Evolutionary conservation across 306 rosid genomes (phyloP).

Genomic region (Pueraria montana): DNA sequence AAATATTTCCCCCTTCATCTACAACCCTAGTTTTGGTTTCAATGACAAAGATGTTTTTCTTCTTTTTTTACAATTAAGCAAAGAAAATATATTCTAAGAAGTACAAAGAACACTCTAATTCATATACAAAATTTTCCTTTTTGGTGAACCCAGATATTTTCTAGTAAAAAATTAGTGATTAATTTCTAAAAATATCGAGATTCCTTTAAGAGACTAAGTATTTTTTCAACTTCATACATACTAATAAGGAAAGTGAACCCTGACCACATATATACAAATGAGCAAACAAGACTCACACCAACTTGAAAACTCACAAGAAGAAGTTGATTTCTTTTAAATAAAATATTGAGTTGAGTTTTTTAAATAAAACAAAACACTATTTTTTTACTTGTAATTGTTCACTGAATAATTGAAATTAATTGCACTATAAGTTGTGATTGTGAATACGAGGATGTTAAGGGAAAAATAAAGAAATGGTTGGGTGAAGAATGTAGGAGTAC

Average conservation of each 20-base stretch:
- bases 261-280: too few species aligned
- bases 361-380: too few species aligned
- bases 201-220: too few species aligned
- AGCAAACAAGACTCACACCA: not conserved
- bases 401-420: not conserved
- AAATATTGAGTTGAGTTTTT: not conserved
- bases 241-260: too few species aligned
- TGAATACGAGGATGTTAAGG: not conserved
- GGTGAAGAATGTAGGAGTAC: not conserved
- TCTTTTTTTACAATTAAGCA: not conserved
- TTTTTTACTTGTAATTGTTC: too few species aligned
- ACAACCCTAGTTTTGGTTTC: constrained; percentile 3
- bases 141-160: too few species aligned
- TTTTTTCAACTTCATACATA: too few species aligned
- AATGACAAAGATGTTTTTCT: not conserved
- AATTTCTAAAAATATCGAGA: too few species aligned
- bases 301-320: not conserved
- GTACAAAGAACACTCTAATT: not conserved
- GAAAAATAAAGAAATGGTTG: not conserved
- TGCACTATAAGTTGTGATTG: not conserved
- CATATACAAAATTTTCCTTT: not conserved
- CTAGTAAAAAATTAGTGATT: too few species aligned
- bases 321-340: not conserved
- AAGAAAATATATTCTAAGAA: not conserved
- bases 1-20: not conserved